Base-by-base conservation (phyloP, 768 basidiomycete species). In the Pulveroboletus sp. region DNA sequence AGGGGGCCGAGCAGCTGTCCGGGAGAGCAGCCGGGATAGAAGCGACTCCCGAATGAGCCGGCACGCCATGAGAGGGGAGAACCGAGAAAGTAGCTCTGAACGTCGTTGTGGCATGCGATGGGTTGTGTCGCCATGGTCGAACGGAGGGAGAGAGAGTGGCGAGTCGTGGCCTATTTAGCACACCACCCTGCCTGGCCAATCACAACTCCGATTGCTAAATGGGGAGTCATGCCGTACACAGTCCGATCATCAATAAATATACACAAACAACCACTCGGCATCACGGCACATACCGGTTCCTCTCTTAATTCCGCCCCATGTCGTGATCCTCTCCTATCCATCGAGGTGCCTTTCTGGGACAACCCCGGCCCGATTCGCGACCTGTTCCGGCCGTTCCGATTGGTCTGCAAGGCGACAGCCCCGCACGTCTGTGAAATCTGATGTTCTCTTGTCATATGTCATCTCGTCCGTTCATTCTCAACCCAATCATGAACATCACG, bases 11-110 rank as follows among this genome's bases (percentile, higher is more conserved):
- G 66, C 23, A 85, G 70, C 52, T 81, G 78, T 0, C 78, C 81
- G 3, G 82, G 83, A 0, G 81, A 82, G 36, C 80, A 79, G 25
- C 82, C 81, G 12, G 81, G 79, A 40, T 80, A 79, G 64, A 84
- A 77, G 9, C 82, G 72, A 23, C 75, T 78, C 1, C 83, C 83
- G 50, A 80, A 87, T 0, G 84, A 86, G 29, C 80, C 80, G 0
- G 77, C 73, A 6, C 81, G 75, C 79, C 84, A 90, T 5, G 87
- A 87, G 43, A 85, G 72, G 37, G 87, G 86, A 0, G 85, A 87
- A 45, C 84, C 84, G 7, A 88, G 72, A 62, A 85, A 82, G 70
- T 83, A 87, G 0, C 82, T 82, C 4, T 83, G 75, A 67, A 25
- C 17, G 36, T 35, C 17, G 29, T n/a, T 32, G 7, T 69, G 66